Percentiles rank a stretch among this genome's conserved stretches.
Conservation (phyloP, 2,329 filamentous ascomycete species). For the Botrytis paeoniae region DNA sequence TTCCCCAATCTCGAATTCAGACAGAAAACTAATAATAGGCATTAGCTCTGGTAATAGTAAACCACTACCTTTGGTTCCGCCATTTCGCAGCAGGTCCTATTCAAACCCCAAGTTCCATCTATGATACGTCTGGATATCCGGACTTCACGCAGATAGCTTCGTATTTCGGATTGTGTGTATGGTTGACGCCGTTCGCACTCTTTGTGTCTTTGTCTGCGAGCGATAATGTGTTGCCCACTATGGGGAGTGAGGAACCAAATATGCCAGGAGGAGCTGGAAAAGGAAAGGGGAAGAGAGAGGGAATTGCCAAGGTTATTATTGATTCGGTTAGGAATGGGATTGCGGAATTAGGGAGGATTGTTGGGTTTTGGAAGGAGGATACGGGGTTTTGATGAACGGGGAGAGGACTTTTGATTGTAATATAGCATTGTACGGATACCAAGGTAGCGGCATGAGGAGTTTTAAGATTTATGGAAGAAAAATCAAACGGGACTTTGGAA, state of each 20-base stretch:
- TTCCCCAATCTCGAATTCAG: background rate
- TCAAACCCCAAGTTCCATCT: slow-evolving; percentile 58
- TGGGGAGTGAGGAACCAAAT: slow-evolving; percentile 67
- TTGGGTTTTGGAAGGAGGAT: slow-evolving; percentile 34
- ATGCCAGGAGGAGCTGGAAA: slow-evolving; percentile 40
- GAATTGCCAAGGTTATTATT: slow-evolving; percentile 64
- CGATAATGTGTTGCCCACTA: slow-evolving; percentile 91
- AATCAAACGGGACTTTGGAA: background rate
- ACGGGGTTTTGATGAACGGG: slow-evolving; percentile 30
- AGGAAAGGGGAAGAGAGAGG: slow-evolving; percentile 53
- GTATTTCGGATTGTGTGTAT: slow-evolving; percentile 94
- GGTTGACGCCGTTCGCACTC: slow-evolving; percentile 91
- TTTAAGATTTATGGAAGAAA: background rate
- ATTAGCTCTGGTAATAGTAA: slow-evolving; percentile 74
- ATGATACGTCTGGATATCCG: slow-evolving; percentile 64
- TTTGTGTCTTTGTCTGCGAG: slow-evolving; percentile 93
- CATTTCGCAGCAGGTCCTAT: slow-evolving; percentile 73
- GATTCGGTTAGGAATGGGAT: slow-evolving; percentile 55
- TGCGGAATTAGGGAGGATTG: slow-evolving; percentile 37
- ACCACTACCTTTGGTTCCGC: slow-evolving; percentile 95
- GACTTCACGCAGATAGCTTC: slow-evolving; percentile 92
- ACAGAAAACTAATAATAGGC: slow-evolving; percentile 20
- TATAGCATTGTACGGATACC: background rate
- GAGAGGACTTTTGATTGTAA: slow-evolving; percentile 18
- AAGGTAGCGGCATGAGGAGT: background rate